Evolutionary conservation across 148 eudicot species (phyloP), one percentile per base, ranked within the genome.

Genomic region (Camellia sinensis): DNA sequence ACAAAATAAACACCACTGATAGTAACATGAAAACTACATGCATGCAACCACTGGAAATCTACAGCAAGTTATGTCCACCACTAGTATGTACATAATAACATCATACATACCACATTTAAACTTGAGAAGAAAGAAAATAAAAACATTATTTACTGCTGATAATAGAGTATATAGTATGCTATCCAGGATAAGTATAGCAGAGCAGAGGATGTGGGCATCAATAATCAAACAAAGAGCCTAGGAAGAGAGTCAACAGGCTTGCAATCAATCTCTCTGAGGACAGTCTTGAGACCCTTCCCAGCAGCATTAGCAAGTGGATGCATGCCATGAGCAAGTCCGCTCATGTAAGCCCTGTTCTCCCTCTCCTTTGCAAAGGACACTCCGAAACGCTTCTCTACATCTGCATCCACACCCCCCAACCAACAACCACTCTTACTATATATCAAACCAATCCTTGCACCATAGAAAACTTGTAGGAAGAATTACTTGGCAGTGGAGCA

Each of bases 231-330:
- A 13, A 75, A 81, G 74, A 81, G 75, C 75, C 75, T 81, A 2
- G 79, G 84, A 62, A 66, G 64, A 61, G 79, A 45, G n/a, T 76
- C 88, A 14, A 80, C 78, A 0, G 89, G 92, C 83, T 87, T 85
- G 86, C 91, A 90, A 15, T 90, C 93, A 22, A 85, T 91, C 90
- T 95, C 98, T 13, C 94, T 83, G 14, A 92, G 89, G 85, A 89
- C 93, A 0, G 97, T 93, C 82, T 79, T 78, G 50, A 93, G 79
- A 5, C 97, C 99, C 78, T 80, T 87, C 5, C 99, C 99, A 5
- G 80, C 94, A 0, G 87, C 99, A 73, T 95, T 95, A 0, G 99
- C 93, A 54, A 87, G 80, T 0, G 99, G 99, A 74, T 95, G 97
- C 6, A 90, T 83, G 37, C 97, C 97, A 7, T 90, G 83, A 12